Percentiles rank a stretch among this genome's conserved stretches.
phyloP scores from a whole-genome alignment of 148 eudicot species.

The Euryodendron excelsum region DNA sequence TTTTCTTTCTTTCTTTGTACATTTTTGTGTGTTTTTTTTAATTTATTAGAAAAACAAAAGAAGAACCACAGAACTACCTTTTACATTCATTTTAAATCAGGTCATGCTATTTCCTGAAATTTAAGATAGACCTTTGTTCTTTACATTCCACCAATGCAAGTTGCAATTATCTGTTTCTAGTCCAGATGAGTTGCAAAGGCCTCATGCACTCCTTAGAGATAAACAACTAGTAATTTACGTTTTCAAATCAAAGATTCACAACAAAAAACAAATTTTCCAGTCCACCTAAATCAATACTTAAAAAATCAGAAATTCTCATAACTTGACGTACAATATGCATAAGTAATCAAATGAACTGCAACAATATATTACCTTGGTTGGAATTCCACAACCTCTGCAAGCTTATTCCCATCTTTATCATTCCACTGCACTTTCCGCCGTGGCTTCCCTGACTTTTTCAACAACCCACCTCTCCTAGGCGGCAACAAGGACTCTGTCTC shows the following conservation, averaged over 20 bases:
- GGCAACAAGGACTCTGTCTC: slow-evolving; percentile 50
- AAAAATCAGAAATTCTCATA: background rate
- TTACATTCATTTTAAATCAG: background rate
- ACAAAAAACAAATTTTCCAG: background rate
- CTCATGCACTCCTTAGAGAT: background rate
- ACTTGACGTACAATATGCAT: background rate
- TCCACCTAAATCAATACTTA: background rate
- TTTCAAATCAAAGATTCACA: background rate
- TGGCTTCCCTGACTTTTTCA: slow-evolving; percentile 37
- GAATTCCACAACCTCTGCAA: slow-evolving; percentile 73
- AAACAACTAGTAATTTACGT: background rate
- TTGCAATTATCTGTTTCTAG: background rate
- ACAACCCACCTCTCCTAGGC: slow-evolving; percentile 36
- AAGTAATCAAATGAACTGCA: background rate
- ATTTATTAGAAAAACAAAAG: too few relatives aligned
- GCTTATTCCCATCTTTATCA: slow-evolving; percentile 71
- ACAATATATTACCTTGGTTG: slow-evolving; percentile 19
- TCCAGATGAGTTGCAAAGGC: background rate
- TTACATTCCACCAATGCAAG: background rate
- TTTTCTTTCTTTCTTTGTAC: background rate
- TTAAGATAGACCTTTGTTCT: background rate
- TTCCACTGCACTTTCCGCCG: slow-evolving; percentile 87
- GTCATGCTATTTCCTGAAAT: background rate
- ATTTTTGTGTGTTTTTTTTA: background rate
- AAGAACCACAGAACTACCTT: background rate